These are phyloP conservation scores for Neurospora tetraspora DNA, from an alignment of 495 filamentous ascomycete species.

Conservation along the genomic window DNA sequence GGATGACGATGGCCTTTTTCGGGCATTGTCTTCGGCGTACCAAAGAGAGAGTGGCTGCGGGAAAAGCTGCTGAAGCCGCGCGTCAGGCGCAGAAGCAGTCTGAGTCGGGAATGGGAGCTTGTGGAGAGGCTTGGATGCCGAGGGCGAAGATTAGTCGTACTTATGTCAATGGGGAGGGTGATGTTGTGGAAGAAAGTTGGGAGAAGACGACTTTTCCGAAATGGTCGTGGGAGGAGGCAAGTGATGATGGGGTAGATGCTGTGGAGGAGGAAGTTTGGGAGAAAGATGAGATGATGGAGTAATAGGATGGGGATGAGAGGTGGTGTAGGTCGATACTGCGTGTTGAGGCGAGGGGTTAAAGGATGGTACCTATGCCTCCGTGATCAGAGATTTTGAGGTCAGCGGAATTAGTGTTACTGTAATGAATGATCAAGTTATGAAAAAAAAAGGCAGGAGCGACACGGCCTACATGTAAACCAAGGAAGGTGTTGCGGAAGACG, in stretches of 20 bases:
- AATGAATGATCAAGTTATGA: too few species aligned
- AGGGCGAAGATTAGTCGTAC: background rate
- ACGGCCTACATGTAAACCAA: background rate
- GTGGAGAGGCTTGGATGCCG: background rate
- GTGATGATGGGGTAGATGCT: background rate
- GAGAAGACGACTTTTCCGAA: background rate
- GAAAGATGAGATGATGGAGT: background rate
- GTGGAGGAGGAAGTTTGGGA: background rate
- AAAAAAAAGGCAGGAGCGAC: background rate
- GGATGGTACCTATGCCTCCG: too few species aligned
- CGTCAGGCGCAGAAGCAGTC: background rate
- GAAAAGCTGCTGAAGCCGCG: background rate
- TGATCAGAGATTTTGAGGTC: too few species aligned
- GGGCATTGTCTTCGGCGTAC: background rate
- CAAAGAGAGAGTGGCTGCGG: background rate
- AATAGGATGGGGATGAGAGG: background rate
- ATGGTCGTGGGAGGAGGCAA: background rate
- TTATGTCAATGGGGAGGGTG: background rate
- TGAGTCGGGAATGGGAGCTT: background rate
- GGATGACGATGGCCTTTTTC: background rate
- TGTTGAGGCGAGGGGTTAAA: background rate
- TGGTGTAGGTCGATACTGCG: too few species aligned
- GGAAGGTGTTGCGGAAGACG: background rate
- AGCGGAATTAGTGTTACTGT: too few species aligned
- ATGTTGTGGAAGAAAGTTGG: background rate